Evolutionary conservation across 2,329 filamentous ascomycete species (phyloP).

Genomic region (Ceratocystis cacaofunesta): DNA sequence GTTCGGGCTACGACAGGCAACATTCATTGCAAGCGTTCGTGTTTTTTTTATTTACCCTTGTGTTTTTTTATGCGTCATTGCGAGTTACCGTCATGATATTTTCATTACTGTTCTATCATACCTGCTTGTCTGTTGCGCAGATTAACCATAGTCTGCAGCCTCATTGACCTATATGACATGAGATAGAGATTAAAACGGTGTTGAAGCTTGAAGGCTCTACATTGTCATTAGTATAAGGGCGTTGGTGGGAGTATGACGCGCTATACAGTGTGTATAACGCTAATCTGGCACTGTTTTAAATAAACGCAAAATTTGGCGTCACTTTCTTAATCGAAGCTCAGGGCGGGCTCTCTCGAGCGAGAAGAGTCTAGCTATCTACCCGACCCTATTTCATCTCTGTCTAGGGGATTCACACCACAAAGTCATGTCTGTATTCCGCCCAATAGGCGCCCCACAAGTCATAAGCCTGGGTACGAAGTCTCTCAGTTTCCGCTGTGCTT

Average conservation of each 20-base stretch:
- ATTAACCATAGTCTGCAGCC: neutral
- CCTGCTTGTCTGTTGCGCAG: neutral
- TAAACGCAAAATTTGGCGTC: neutral
- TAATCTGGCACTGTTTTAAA: neutral
- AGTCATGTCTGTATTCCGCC: neutral
- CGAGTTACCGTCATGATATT: neutral
- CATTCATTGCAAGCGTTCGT: neutral
- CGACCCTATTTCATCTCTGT: neutral
- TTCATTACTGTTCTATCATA: neutral
- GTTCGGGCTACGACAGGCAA: neutral
- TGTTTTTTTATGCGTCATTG: neutral
- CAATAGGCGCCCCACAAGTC: neutral
- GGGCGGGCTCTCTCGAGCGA: too few relatives aligned
- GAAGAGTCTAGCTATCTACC: too few relatives aligned
- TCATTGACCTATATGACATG: neutral
- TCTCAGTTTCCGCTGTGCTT: neutral
- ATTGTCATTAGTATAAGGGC: too few relatives aligned
- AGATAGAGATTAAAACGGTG: neutral
- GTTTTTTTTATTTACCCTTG: neutral
- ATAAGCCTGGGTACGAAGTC: neutral
- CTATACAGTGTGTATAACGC: neutral
- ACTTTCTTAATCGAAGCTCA: neutral
- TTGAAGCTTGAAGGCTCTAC: too few relatives aligned
- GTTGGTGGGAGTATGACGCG: neutral
- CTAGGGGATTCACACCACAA: neutral